Evolutionary conservation across 208 protist genomes (phyloP), one percentile per base, ranked within the genome.

Genomic region (Crithidia fasciculata): DNA sequence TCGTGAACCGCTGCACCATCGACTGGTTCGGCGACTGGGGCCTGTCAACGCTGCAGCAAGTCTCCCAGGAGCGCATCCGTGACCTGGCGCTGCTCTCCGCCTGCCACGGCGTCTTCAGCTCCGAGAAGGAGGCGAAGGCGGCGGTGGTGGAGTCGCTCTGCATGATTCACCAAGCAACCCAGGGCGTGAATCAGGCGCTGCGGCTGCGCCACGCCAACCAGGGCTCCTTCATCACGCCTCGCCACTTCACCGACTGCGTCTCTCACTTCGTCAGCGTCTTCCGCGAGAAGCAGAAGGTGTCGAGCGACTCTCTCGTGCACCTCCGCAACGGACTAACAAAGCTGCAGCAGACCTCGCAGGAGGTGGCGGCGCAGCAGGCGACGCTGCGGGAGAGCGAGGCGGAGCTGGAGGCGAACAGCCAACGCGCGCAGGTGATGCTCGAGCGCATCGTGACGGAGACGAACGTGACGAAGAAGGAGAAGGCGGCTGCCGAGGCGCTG

Each of bases 21-120:
- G 98, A 99, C 87, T 99, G 99, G 98, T 99, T 99, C 78, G 99
- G 98, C 43, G 98, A 99, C 72, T 99, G 99, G 99, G 97, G 96
- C 19, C 47, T 81, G 9, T 53, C 86, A 10, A 98, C 99, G 10
- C 82, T 99, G 28, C 85, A 94, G 65, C 97, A 99, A 81, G 93
- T 99, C 36, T 89, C 90, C 18, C 55, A 69, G 8, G 94, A 97
- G 76, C 97, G 97, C 54, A 99, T 97, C 2, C 61, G 75, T 40
- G 70, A 71, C 37, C 67, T 99, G n/a, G 88, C 97, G 73, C 77
- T 99, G 28, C 91, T 92, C 65, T 75, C 84, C 39, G 84, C 70
- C 28, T 88, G 78, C 70, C 73, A 74, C 28, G 80, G 68, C 16
- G 74, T 39, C 13, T 91, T 90, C 77, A 57, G 68, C 53, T 61